phyloP scores from a whole-genome alignment of 2,329 filamentous ascomycete genomes.

The Lachnellula hyalina region DNA sequence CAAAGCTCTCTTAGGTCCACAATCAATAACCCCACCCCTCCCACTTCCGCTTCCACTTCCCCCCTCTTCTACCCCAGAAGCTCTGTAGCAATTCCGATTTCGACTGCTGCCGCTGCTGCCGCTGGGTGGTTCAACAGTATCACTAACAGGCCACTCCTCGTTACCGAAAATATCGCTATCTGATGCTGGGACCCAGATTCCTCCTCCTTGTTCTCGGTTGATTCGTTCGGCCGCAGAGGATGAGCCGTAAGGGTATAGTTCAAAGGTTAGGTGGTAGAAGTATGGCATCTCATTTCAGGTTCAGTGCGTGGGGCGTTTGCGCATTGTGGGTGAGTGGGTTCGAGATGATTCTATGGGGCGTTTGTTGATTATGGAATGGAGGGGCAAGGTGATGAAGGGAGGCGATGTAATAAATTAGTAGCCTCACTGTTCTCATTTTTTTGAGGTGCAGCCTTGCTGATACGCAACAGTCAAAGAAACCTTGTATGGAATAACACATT shows the following conservation, averaged over 20 bases:
- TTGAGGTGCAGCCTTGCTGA: not conserved
- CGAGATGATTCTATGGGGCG: too few relatives aligned
- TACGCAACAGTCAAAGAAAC: not conserved
- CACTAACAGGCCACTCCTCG: conserved; percentile 16
- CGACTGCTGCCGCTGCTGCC: not conserved
- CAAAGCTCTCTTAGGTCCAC: conserved; percentile 27
- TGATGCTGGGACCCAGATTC: conserved; percentile 46
- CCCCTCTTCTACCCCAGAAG: not conserved
- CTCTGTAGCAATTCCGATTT: not conserved
- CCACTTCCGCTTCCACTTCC: too few relatives aligned
- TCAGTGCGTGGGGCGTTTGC: not conserved
- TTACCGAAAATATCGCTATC: conserved; percentile 40
- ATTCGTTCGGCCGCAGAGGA: conserved; percentile 3
- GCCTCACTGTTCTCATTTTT: not conserved
- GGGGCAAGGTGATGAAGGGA: too few relatives aligned
- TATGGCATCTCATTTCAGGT: conserved; percentile 30
- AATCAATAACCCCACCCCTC: conserved; percentile 14
- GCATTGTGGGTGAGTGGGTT: not conserved
- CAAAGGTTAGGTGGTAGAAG: conserved; percentile 62
- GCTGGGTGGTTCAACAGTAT: conserved; percentile 7
- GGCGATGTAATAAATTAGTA: too few relatives aligned
- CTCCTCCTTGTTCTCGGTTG: not conserved
- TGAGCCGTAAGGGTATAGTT: conserved; percentile 45
- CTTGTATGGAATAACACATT: not conserved
- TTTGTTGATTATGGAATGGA: too few relatives aligned